phyloP scores from a whole-genome alignment of 805 yeast genomes.

The Brettanomyces anomalus region DNA sequence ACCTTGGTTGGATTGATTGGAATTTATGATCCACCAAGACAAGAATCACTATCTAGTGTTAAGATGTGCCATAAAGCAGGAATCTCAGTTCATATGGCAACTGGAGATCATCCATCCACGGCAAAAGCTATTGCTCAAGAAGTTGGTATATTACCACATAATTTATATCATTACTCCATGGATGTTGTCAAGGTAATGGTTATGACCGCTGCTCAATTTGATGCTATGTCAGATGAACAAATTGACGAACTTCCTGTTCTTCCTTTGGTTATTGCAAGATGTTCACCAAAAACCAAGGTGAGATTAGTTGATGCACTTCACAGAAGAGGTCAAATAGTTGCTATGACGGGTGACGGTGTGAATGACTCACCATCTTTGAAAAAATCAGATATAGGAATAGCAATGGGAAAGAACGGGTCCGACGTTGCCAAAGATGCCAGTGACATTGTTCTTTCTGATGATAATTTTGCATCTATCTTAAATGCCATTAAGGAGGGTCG shows the following conservation, averaged over 20 bases:
- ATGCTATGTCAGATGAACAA: constrained; percentile 48
- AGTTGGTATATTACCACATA: constrained; percentile 64
- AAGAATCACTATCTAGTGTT: constrained; percentile 58
- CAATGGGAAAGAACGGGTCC: constrained; percentile 75
- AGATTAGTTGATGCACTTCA: constrained; percentile 72
- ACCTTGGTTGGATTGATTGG: constrained; percentile 64
- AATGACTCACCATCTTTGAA: constrained; percentile 74
- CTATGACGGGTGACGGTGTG: constrained; percentile 83
- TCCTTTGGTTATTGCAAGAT: constrained; percentile 73
- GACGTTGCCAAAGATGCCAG: constrained; percentile 83
- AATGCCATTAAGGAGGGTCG: constrained; percentile 77
- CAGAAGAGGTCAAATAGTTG: constrained; percentile 53
- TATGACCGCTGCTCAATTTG: constrained; percentile 70
- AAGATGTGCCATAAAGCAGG: constrained; percentile 65
- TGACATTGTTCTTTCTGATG: constrained; percentile 67
- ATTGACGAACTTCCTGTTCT: constrained; percentile 56
- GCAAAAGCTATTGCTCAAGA: constrained; percentile 76
- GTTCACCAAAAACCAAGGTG: constrained; percentile 78
- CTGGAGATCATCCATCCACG: constrained; percentile 76
- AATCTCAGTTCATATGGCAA: constrained; percentile 70
- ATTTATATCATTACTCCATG: constrained; percentile 43
- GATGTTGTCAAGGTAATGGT: constrained; percentile 58
- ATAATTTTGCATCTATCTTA: constrained; percentile 71
- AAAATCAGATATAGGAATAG: constrained; percentile 73
- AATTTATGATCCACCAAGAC: constrained; percentile 73